Conservation (phyloP, 345 rosid genomes). For the Limnanthes douglasii region DNA sequence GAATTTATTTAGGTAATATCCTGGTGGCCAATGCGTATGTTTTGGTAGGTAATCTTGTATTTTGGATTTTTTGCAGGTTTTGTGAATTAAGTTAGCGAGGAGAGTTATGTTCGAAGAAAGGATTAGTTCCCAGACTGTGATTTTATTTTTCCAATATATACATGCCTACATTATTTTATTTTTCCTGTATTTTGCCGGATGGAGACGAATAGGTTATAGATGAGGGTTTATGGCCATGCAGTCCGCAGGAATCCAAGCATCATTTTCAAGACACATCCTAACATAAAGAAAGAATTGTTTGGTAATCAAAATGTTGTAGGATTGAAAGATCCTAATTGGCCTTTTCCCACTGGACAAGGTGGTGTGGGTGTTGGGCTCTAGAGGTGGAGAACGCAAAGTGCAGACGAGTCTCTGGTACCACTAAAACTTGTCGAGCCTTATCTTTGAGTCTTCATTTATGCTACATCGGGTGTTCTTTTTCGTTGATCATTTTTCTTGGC, state of each 20-base stretch:
- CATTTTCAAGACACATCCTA: constrained; percentile 93
- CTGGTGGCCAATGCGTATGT: no score
- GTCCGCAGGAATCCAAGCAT: constrained; percentile 73
- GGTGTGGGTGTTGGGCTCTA: constrained; percentile 97
- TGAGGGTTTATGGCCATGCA: no score
- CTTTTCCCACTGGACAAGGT: constrained; percentile 81
- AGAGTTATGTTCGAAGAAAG: no score
- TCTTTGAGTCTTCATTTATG: constrained; percentile 3
- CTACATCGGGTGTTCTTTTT: constrained; percentile 3
- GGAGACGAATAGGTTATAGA: no score
- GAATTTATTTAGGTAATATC: no score
- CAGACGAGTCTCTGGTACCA: constrained; percentile 95
- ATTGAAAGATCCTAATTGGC: constrained; percentile 82
- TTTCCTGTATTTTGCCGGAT: no score
- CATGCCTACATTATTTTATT: no score
- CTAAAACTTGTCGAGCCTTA: constrained; percentile 14
- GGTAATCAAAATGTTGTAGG: constrained; percentile 68
- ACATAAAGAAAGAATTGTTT: constrained; percentile 81
- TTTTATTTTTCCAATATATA: no score
- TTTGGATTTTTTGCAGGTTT: no score
- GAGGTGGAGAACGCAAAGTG: constrained; percentile 97
- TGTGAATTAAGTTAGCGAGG: no score
- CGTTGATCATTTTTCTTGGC: constrained; percentile 13
- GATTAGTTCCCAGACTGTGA: no score
- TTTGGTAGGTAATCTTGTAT: no score